phyloP scores from a whole-genome alignment of 176 grass and related monocot genomes.

The Areca catechu region DNA sequence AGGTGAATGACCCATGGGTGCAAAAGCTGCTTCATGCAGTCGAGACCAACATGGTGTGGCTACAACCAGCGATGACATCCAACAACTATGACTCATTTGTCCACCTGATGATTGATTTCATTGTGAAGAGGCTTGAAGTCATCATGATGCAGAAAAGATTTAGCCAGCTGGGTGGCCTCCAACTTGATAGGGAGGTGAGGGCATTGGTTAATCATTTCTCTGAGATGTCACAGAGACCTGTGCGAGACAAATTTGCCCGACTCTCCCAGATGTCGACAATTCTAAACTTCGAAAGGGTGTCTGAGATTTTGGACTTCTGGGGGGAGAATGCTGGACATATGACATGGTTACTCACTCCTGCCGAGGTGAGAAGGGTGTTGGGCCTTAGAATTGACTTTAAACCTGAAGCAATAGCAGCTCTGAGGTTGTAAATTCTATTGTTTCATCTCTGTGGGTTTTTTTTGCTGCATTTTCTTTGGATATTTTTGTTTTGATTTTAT shows the following conservation, averaged over 20 bases:
- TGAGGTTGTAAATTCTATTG: conserved; percentile 47
- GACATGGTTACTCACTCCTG: conserved; percentile 88
- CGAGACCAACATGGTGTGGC: conserved; percentile 63
- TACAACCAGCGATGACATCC: conserved; percentile 73
- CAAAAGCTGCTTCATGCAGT: conserved; percentile 86
- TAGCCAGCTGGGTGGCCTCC: conserved; percentile 84
- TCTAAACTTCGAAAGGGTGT: conserved; percentile 85
- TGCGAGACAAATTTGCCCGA: conserved; percentile 82
- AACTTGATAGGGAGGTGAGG: conserved; percentile 84
- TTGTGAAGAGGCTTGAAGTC: conserved; percentile 93
- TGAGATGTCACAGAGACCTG: conserved; percentile 82
- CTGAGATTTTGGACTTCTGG: conserved; percentile 98
- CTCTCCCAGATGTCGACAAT: conserved; percentile 91
- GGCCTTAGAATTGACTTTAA: conserved; percentile 87
- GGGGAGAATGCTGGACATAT: conserved; percentile 94
- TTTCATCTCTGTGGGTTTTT: too few species aligned
- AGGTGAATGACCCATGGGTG: conserved; percentile 91
- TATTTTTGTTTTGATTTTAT: too few species aligned
- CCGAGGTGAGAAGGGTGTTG: conserved; percentile 82
- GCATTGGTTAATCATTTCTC: conserved; percentile 93
- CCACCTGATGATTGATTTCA: conserved; percentile 75
- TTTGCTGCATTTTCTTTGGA: too few species aligned
- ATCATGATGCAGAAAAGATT: conserved; percentile 99
- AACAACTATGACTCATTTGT: conserved; percentile 90
- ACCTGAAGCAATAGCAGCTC: conserved; percentile 83